Percentiles rank a stretch among this genome's conserved stretches.
phyloP scores from a whole-genome alignment of 345 rosid genomes.

The Chamaenerion angustifolium region DNA sequence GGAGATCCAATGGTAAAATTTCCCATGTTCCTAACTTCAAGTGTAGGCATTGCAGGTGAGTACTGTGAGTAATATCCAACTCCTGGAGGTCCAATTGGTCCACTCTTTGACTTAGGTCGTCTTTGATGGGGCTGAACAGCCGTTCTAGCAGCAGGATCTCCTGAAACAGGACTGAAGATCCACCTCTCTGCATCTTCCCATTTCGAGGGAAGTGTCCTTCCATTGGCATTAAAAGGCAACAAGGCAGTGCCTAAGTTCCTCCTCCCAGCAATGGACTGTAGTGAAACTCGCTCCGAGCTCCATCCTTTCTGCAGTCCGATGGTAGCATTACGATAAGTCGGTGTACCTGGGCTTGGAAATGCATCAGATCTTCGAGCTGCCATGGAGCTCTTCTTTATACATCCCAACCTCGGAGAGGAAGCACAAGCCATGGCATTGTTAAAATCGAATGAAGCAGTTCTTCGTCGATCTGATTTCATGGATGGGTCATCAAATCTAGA shows the following conservation, averaged over 20 bases:
- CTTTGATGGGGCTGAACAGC: slow-evolving; percentile 39
- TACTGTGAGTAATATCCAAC: slow-evolving; percentile 50
- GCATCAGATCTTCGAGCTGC: slow-evolving; percentile 40
- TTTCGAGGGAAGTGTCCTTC: slow-evolving; percentile 79
- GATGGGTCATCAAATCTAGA: slow-evolving; percentile 54
- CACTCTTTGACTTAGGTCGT: slow-evolving; percentile 90
- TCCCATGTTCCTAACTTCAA: slow-evolving; percentile 37
- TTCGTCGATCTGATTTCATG: slow-evolving; percentile 47
- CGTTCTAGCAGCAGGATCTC: slow-evolving; percentile 38
- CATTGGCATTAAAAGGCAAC: slow-evolving; percentile 45
- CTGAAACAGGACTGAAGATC: slow-evolving; percentile 84
- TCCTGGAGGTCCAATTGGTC: slow-evolving; percentile 96
- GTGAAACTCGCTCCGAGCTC: slow-evolving; percentile 85
- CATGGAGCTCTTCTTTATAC: slow-evolving; percentile 34
- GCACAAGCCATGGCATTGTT: slow-evolving; percentile 32
- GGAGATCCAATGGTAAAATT: slow-evolving; percentile 53
- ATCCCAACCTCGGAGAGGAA: slow-evolving; percentile 52
- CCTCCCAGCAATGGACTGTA: slow-evolving; percentile 42
- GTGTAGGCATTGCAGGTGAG: slow-evolving; percentile 60
- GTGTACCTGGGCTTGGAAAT: slow-evolving; percentile 88
- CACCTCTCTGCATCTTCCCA: slow-evolving; percentile 99
- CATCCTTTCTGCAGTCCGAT: slow-evolving; percentile 83
- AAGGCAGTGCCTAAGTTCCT: slow-evolving; percentile 35
- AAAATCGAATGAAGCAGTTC: slow-evolving; percentile 70
- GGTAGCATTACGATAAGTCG: slow-evolving; percentile 36